Evolutionary conservation across 140 eudicot species (phyloP).

Genomic region (Ambrosia hybrid): DNA sequence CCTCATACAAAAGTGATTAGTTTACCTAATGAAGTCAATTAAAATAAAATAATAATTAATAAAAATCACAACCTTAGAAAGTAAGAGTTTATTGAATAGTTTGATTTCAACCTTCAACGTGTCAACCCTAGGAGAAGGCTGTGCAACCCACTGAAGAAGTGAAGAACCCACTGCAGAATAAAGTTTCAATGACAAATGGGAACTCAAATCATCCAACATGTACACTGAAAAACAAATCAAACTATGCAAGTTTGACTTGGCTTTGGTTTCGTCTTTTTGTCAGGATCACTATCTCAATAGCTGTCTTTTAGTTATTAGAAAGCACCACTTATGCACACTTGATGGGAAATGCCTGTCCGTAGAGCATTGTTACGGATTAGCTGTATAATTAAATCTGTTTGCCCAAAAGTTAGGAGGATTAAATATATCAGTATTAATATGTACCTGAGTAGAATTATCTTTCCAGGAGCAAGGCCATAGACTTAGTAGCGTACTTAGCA

Average conservation of each 20-base stretch:
- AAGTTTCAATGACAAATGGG: neutral
- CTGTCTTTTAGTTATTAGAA: conserved; percentile 32
- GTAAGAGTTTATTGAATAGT: neutral
- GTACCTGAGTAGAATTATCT: conserved; percentile 46
- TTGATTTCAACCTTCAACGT: neutral
- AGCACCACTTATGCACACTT: neutral
- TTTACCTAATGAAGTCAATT: too few species aligned
- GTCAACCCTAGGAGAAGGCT: conserved; percentile 71
- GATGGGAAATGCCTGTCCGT: neutral
- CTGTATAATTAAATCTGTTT: too few species aligned
- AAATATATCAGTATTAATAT: neutral
- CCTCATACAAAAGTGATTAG: too few species aligned
- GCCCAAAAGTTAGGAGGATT: too few species aligned
- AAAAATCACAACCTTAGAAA: too few species aligned
- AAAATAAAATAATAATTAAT: too few species aligned
- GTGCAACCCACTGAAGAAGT: conserved; percentile 58
- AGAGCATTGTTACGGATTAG: neutral
- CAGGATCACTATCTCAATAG: conserved; percentile 77
- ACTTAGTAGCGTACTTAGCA: too few species aligned
- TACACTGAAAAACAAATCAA: neutral
- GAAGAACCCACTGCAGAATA: conserved; percentile 73
- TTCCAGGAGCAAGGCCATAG: too few species aligned
- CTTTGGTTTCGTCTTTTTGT: conserved; percentile 81
- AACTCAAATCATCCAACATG: neutral
- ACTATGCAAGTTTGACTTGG: conserved; percentile 25